Conservation (phyloP, 2,329 filamentous ascomycete species). For the Thielaviopsis punctulata region DNA sequence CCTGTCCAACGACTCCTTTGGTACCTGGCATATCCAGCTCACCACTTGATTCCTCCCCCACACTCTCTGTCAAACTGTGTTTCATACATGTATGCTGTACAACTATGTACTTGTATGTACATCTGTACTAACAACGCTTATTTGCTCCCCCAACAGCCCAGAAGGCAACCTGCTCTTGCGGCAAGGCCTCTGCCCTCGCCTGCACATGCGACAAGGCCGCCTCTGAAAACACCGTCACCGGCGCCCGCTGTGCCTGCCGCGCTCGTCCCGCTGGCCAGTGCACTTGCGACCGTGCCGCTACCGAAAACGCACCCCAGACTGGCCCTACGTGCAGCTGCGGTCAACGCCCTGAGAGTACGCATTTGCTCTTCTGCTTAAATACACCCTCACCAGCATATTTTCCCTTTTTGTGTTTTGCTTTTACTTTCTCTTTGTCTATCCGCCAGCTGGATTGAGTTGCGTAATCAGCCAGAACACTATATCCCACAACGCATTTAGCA, state of each 20-base stretch:
- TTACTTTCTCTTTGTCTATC: no score
- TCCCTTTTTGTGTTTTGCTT: slow-evolving; percentile 1
- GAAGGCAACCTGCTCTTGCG: slow-evolving; percentile 69
- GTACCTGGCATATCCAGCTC: neutral
- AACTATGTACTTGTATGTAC: no score
- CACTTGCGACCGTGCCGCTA: slow-evolving; percentile 56
- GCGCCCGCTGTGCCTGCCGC: slow-evolving; percentile 69
- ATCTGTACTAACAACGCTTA: slow-evolving; percentile 1
- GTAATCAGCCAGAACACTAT: no score
- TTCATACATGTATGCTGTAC: no score
- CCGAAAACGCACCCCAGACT: slow-evolving; percentile 47
- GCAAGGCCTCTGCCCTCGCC: slow-evolving; percentile 68
- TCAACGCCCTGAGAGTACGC: slow-evolving; percentile 49
- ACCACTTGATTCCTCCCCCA: neutral
- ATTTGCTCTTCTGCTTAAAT: neutral
- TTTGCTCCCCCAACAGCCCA: slow-evolving; percentile 29
- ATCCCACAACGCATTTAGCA: no score
- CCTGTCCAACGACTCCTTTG: neutral
- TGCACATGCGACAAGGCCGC: slow-evolving; percentile 69
- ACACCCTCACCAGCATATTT: neutral
- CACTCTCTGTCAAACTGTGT: no score
- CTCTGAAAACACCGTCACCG: slow-evolving; percentile 55
- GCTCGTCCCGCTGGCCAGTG: slow-evolving; percentile 64
- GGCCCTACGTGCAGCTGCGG: slow-evolving; percentile 63
- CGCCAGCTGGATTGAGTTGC: no score